A percentile compares a stretch with the other conserved stretches of the same genome.
Evolutionary conservation across 805 yeast genomes (phyloP).

Genomic region (Ogataea populi-albae): DNA sequence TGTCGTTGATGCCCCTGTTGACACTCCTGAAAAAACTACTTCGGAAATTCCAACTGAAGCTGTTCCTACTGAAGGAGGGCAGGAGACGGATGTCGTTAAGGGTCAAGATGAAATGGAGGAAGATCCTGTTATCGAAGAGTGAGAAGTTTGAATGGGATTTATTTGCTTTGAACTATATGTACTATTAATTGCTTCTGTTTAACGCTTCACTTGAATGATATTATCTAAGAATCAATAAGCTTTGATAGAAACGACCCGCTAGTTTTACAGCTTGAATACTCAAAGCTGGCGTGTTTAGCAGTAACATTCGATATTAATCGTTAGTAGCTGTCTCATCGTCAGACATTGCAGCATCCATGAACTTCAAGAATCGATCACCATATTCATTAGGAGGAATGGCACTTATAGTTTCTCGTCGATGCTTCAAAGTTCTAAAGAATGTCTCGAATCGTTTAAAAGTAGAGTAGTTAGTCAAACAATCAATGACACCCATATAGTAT

Average conservation of each 20-base stretch:
- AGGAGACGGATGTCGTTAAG: background rate
- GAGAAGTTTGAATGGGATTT: slow-evolving; percentile 5
- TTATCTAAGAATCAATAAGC: background rate
- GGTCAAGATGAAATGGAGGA: slow-evolving; percentile 15
- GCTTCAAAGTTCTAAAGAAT: slow-evolving; percentile 71
- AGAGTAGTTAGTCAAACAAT: slow-evolving; percentile 82
- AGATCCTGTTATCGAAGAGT: slow-evolving; percentile 9
- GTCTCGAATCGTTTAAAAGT: slow-evolving; percentile 79
- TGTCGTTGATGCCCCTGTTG: slow-evolving; percentile 4
- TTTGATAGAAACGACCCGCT: background rate
- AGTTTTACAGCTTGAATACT: background rate
- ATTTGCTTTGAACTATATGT: slow-evolving; percentile 10
- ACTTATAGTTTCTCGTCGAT: slow-evolving; percentile 68
- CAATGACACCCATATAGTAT: slow-evolving; percentile 91
- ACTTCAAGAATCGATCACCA: slow-evolving; percentile 78
- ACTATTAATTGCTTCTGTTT: slow-evolving; percentile 4
- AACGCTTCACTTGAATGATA: too few relatives aligned
- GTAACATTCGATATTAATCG: too few relatives aligned
- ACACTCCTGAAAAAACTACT: background rate
- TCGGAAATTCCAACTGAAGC: background rate
- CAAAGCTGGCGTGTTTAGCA: too few relatives aligned
- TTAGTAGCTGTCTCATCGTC: slow-evolving; percentile 4
- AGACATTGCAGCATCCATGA: slow-evolving; percentile 42
- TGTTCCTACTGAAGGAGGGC: background rate
- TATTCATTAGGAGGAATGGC: slow-evolving; percentile 91